A percentile compares a stretch with the other conserved stretches of the same genome.
Conservation (phyloP, 2,329 filamentous ascomycete species). For the Fusarium goolgardi region DNA sequence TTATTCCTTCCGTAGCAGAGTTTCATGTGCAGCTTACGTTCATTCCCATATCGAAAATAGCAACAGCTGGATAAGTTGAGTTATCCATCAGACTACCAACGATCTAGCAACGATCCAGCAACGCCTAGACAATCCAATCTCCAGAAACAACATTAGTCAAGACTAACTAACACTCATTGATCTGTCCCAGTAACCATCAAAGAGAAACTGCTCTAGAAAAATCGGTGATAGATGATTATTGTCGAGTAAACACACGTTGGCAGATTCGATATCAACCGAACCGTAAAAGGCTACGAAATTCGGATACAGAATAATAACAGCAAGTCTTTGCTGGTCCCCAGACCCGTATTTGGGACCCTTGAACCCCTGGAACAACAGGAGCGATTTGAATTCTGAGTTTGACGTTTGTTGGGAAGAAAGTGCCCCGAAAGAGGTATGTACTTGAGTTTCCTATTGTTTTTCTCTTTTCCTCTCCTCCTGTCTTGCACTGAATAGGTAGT, state of each 20-base stretch:
- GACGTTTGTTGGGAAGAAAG: not conserved
- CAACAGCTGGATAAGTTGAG: constrained; percentile 24
- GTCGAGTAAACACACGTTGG: constrained; percentile 12
- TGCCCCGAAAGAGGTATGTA: constrained; percentile 22
- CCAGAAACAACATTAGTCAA: constrained; percentile 20
- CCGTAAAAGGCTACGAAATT: constrained; percentile 15
- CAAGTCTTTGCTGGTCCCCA: constrained; percentile 25
- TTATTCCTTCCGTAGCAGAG: constrained; percentile 7
- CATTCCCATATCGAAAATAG: constrained; percentile 21
- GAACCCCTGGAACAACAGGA: constrained; percentile 36
- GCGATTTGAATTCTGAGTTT: constrained; percentile 3
- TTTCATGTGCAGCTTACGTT: constrained; percentile 9
- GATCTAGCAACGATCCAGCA: constrained; percentile 43
- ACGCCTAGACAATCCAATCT: constrained; percentile 39
- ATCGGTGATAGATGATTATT: not conserved
- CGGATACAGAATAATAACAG: not conserved
- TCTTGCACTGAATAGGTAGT: not conserved
- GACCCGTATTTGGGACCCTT: constrained; percentile 34
- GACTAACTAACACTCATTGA: not conserved
- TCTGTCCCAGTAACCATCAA: constrained; percentile 11
- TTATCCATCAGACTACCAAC: constrained; percentile 39
- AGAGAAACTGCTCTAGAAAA: not conserved
- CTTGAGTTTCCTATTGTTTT: constrained; percentile 16
- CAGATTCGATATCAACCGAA: constrained; percentile 17
- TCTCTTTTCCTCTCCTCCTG: not conserved